Conservation (phyloP, 2,329 filamentous ascomycete species). For the Exophiala sp. region DNA sequence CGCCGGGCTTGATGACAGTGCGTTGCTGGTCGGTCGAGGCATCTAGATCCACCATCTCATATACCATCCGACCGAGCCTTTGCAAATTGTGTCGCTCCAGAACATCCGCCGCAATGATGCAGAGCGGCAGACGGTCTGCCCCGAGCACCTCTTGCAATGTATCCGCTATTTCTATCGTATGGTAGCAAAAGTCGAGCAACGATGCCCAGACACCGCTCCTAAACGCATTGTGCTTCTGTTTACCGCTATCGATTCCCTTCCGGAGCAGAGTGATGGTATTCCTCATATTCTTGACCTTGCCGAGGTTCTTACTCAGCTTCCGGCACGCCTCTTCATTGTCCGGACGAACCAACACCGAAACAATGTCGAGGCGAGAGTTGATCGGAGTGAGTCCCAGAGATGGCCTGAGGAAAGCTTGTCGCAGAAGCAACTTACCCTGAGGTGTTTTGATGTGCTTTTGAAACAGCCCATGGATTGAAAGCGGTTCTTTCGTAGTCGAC, state of each 20-base stretch:
- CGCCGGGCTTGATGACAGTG: constrained; percentile 64
- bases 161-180: constrained; percentile 64
- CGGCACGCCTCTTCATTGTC: constrained; percentile 58
- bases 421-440: constrained; percentile 68
- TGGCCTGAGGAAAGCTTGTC: constrained; percentile 76
- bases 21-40: constrained; percentile 55
- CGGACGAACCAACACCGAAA: constrained; percentile 59
- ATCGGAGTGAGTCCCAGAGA: constrained; percentile 64
- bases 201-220: constrained; percentile 66
- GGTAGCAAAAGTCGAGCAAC: constrained; percentile 66
- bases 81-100: constrained; percentile 57
- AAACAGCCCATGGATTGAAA: constrained; percentile 81
- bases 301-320: constrained; percentile 56
- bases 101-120: constrained; percentile 49
- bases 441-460: constrained; percentile 66
- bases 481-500: constrained; percentile 66
- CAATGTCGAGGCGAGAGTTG: constrained; percentile 62
- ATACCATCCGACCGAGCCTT: constrained; percentile 63
- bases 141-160: constrained; percentile 53
- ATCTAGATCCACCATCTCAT: constrained; percentile 49
- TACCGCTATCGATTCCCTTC: constrained; percentile 63
- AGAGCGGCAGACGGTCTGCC: constrained; percentile 34
- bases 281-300: constrained; percentile 69
- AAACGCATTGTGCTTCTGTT: constrained; percentile 48
- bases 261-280: constrained; percentile 62